phyloP scores from a whole-genome alignment of 2,329 filamentous ascomycete genomes.

The Aspergillus puulaauensis region DNA sequence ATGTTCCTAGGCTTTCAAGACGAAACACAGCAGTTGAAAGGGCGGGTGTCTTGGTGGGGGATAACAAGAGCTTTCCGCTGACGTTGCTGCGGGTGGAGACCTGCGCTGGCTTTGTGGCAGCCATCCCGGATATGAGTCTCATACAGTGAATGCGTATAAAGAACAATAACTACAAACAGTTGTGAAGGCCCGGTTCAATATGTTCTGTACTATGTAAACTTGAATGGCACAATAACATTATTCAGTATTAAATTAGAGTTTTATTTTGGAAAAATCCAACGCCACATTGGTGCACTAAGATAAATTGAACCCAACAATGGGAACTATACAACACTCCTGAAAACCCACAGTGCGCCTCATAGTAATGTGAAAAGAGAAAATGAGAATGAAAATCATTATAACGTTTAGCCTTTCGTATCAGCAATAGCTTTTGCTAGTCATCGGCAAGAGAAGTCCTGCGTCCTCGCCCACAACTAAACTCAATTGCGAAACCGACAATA shows the following conservation, averaged over 20 bases:
- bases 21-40: neutral
- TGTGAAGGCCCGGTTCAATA: neutral
- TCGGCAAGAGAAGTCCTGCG: neutral
- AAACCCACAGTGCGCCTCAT: neutral
- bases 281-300: neutral
- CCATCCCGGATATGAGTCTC: neutral
- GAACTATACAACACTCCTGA: neutral
- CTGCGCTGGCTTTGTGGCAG: neutral
- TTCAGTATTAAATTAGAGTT: too few relatives aligned
- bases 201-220: neutral
- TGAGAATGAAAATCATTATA: neutral
- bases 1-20: neutral
- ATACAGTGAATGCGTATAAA: neutral
- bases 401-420: neutral
- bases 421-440: neutral
- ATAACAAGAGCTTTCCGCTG: constrained; percentile 9
- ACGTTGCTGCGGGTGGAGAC: constrained; percentile 8
- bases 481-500: neutral
- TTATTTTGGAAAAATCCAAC: too few relatives aligned
- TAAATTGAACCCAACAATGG: neutral
- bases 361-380: neutral
- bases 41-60: neutral
- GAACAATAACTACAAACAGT: neutral
- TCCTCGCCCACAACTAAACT: neutral
- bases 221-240: neutral